phyloP scores from a whole-genome alignment of 2,329 filamentous ascomycete genomes.

The Microsporum ferrugineum region DNA sequence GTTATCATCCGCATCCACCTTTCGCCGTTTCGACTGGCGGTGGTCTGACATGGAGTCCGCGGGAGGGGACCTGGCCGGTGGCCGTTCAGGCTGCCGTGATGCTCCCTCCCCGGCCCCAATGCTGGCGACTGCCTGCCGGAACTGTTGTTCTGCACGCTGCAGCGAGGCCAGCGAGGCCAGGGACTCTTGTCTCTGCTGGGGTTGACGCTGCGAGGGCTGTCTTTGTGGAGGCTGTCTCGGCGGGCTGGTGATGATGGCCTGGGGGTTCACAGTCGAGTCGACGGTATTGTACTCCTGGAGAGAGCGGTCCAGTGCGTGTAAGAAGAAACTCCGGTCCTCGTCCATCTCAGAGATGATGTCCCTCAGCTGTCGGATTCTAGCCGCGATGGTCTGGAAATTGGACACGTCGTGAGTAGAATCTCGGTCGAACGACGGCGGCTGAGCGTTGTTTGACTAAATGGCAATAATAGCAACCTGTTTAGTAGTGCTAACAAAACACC shows the following conservation, averaged over 20 bases:
- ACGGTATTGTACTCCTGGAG: not conserved
- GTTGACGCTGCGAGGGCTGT: not conserved
- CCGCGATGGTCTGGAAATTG: slow-evolving; percentile 1
- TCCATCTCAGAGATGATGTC: slow-evolving; percentile 4
- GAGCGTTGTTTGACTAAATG: not conserved
- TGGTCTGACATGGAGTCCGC: not conserved
- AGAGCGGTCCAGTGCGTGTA: not conserved
- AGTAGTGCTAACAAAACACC: not conserved
- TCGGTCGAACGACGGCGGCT: not conserved
- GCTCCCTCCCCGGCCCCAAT: not conserved
- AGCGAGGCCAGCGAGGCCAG: not conserved
- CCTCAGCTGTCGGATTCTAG: not conserved
- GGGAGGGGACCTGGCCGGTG: not conserved
- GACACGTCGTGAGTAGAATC: not conserved
- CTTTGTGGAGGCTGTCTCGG: not conserved
- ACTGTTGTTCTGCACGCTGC: slow-evolving; percentile 1
- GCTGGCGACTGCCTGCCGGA: not conserved
- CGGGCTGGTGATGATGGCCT: not conserved
- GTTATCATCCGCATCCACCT: slow-evolving; percentile 53
- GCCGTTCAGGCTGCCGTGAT: not conserved
- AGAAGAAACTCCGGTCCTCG: not conserved
- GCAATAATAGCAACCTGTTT: not conserved
- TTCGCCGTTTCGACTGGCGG: slow-evolving; percentile 50
- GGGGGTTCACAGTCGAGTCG: not conserved
- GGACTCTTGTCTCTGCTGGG: slow-evolving; percentile 1